These are phyloP conservation scores for Mycena metata DNA, from an alignment of 768 basidiomycete genomes.

Conservation along the genomic window DNA sequence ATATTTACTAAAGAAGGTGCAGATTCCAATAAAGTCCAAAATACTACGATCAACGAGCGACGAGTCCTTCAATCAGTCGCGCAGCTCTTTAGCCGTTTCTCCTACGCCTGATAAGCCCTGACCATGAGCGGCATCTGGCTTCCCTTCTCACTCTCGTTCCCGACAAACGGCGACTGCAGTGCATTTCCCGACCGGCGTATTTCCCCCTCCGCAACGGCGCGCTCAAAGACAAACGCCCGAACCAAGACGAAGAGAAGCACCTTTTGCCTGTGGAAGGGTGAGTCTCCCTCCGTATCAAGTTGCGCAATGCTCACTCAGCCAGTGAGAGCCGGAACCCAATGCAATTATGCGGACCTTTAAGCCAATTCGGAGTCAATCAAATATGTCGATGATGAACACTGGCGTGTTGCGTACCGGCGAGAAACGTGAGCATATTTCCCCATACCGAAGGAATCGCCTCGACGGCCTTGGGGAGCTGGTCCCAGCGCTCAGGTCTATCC, in stretches of 20 bases:
- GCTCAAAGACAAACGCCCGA: slow-evolving; percentile 50
- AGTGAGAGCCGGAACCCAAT: slow-evolving; percentile 51
- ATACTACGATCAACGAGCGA: too few species aligned
- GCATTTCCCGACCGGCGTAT: slow-evolving; percentile 32
- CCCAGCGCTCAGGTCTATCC: slow-evolving; percentile 62
- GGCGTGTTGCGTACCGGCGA: background rate
- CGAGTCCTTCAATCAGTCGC: too few species aligned
- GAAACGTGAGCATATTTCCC: slow-evolving; percentile 51
- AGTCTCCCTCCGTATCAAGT: too few species aligned
- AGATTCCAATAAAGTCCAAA: too few species aligned
- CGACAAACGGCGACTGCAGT: background rate
- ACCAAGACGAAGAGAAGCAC: slow-evolving; percentile 50
- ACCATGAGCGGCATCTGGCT: slow-evolving; percentile 30
- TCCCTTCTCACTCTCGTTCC: slow-evolving; percentile 1
- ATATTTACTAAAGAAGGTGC: too few species aligned
- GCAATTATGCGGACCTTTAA: slow-evolving; percentile 54
- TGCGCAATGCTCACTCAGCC: slow-evolving; percentile 48
- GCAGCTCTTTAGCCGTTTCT: too few species aligned
- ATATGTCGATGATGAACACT: too few species aligned
- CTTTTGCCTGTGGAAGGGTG: slow-evolving; percentile 50
- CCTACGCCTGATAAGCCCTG: slow-evolving; percentile 8
- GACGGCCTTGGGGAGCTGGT: slow-evolving; percentile 49
- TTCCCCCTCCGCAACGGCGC: slow-evolving; percentile 45
- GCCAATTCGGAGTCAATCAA: too few species aligned
- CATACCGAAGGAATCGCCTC: slow-evolving; percentile 55